phyloP scores from a whole-genome alignment of 495 filamentous ascomycete genomes.

The Neurospora cerealis region DNA sequence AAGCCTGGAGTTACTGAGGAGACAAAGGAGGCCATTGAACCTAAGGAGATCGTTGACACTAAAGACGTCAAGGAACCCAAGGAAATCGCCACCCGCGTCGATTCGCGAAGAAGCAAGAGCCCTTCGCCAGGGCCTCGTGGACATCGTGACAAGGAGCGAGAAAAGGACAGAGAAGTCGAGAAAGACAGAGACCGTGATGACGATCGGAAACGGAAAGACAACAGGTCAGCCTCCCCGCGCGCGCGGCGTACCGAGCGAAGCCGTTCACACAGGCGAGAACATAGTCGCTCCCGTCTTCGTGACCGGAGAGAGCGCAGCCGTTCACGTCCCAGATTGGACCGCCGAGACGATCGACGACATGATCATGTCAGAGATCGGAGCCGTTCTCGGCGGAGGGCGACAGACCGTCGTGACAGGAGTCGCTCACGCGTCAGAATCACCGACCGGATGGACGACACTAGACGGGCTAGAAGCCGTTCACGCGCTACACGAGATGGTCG shows the following conservation, averaged over 20 bases:
- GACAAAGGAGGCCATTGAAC: conserved; percentile 12
- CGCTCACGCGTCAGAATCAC: conserved; percentile 20
- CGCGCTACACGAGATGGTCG: conserved; percentile 14
- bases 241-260: conserved; percentile 14
- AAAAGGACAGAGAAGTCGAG: conserved; percentile 21
- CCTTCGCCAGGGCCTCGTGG: conserved; percentile 20
- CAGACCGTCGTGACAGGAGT: conserved; percentile 20
- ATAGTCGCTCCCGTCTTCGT: conserved; percentile 16
- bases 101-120: conserved; percentile 26
- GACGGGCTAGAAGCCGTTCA: conserved; percentile 27
- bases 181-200: conserved; percentile 15
- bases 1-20: conserved; percentile 9
- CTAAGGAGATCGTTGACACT: conserved; percentile 13
- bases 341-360: conserved; percentile 16
- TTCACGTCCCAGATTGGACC: conserved; percentile 20
- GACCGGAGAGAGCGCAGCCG: conserved; percentile 33
- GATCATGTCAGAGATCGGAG: conserved; percentile 19
- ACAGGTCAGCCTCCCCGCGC: conserved; percentile 16
- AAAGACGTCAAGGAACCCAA: conserved; percentile 18
- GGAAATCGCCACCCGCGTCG: conserved; percentile 15
- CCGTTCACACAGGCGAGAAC: conserved; percentile 13
- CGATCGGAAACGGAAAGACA: conserved; percentile 15
- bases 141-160: conserved; percentile 22
- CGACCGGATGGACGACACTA: conserved; percentile 18
- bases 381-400: conserved; percentile 16